Evolutionary conservation across 345 rosid species (phyloP), one percentile per base, ranked within the genome.

Genomic region (Populus davidiana): DNA sequence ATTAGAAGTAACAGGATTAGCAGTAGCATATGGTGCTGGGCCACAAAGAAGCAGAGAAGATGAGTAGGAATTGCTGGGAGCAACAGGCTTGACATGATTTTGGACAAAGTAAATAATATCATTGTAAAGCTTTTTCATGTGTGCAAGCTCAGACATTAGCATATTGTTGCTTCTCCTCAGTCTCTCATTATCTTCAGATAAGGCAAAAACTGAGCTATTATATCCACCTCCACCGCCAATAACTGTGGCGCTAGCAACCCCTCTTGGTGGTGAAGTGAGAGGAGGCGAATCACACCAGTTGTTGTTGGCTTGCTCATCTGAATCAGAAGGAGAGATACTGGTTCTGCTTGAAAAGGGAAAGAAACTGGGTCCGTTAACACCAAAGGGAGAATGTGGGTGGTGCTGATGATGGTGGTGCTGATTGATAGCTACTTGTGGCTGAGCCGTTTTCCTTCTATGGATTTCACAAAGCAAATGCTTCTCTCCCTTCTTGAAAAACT

Each of bases 391-490:
- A 70, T 88, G 91, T 23, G 86, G 78, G 62, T 81, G 84, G 74
- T 90, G 90, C 69, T 86, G 89, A 67, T 84, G 87, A 5, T 86
- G 78, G 62, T 83, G 84, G 74, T 90, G 90, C 69, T 86, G 90
- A 67, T 84, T 84, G 36, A 78, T 73, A 17, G 88, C 88, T 31
- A 88, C 88, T 68, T 87, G 87, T 25, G 90, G 90, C 52, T 90
- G 98, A 54, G 93, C 83, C 47, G 97, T 91, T 84, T 95, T 95
- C 50, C 99, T 75, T 69, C 99, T 83, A 64, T 93, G 97, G 91
- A 95, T 95, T 88, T 92, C 98, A 65, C 97, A 95, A 62, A 95
- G 94, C 72, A 93, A 75, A 79, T 95, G 97, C 81, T 95, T 93
- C 52, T 95, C 98, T 74, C 99, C 99, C 72, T 90, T 91, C 79